Evolutionary conservation across 805 yeast genomes (phyloP).

Genomic region (Metschnikowia anglica): DNA sequence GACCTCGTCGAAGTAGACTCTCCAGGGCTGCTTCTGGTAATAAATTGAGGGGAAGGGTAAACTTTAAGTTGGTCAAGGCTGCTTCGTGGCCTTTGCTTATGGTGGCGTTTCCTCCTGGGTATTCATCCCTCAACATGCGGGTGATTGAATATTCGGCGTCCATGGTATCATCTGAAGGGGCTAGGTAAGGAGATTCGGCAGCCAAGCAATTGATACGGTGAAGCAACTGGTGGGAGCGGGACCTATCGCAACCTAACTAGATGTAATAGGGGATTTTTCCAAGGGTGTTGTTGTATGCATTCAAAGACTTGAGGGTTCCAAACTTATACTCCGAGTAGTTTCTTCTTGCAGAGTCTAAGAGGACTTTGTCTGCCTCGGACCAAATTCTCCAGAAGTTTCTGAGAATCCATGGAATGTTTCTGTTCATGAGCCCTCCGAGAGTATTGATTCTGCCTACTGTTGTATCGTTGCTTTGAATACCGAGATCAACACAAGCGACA

Average conservation of each 20-base stretch:
- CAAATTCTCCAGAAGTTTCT: slow-evolving; percentile 84
- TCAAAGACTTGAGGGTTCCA: slow-evolving; percentile 76
- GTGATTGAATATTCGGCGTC: slow-evolving; percentile 22
- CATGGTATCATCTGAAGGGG: slow-evolving; percentile 47
- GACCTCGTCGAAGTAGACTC: slow-evolving; percentile 76
- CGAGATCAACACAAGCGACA: slow-evolving; percentile 74
- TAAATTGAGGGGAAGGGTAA: slow-evolving; percentile 79
- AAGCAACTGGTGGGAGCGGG: slow-evolving; percentile 41
- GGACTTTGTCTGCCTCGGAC: slow-evolving; percentile 84
- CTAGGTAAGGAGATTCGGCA: slow-evolving; percentile 78
- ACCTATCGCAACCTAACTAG: slow-evolving; percentile 65
- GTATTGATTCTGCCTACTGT: slow-evolving; percentile 69
- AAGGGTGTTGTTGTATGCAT: slow-evolving; percentile 59
- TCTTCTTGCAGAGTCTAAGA: slow-evolving; percentile 76
- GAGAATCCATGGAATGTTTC: slow-evolving; percentile 74
- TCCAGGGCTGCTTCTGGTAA: slow-evolving; percentile 74
- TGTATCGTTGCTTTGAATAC: slow-evolving; percentile 67
- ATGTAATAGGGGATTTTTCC: slow-evolving; percentile 82
- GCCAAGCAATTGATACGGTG: slow-evolving; percentile 72
- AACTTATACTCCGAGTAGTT: slow-evolving; percentile 79
- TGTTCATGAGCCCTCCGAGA: slow-evolving; percentile 67
- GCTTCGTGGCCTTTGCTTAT: slow-evolving; percentile 76
- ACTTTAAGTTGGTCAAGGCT: slow-evolving; percentile 60
- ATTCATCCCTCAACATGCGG: slow-evolving; percentile 19
- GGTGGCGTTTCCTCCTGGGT: slow-evolving; percentile 24